A percentile compares a stretch with the other conserved stretches of the same genome.
phyloP scores from a whole-genome alignment of 495 filamentous ascomycete species.

The Choiromyces venosus region DNA sequence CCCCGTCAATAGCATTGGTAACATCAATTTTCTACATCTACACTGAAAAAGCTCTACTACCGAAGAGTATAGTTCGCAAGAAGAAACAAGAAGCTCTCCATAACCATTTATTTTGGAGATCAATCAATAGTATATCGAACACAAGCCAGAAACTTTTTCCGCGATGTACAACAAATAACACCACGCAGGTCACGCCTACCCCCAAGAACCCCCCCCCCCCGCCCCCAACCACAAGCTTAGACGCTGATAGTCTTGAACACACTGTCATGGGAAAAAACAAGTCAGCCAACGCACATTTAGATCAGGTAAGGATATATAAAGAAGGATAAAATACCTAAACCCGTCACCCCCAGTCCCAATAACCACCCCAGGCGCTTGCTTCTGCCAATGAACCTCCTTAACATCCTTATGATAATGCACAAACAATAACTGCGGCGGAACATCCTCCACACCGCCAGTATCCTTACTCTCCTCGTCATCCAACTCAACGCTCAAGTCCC shows the following conservation, averaged over 20 bases:
- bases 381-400: constrained; percentile 96
- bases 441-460: constrained; percentile 76
- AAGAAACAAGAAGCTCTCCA: not conserved
- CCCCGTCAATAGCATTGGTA: not conserved
- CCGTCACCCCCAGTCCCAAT: constrained; percentile 83
- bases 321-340: constrained; percentile 57
- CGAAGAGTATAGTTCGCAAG: not conserved
- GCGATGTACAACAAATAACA: not conserved
- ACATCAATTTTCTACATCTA: not conserved
- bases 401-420: constrained; percentile 91
- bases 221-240: constrained; percentile 30
- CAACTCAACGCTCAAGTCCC: constrained; percentile 93
- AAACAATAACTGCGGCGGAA: constrained; percentile 91
- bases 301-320: not conserved
- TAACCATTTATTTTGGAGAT: not conserved
- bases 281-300: not conserved
- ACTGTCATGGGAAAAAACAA: constrained; percentile 42
- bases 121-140: not conserved
- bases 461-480: constrained; percentile 94
- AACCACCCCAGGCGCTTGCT: constrained; percentile 85
- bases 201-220: not conserved
- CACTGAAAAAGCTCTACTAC: not conserved
- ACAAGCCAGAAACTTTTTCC: not conserved
- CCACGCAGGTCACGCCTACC: not conserved
- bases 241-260: constrained; percentile 66